A percentile compares a stretch with the other conserved stretches of the same genome.
Evolutionary conservation across 495 filamentous ascomycete genomes (phyloP).

Genomic region (Neurospora terricola): DNA sequence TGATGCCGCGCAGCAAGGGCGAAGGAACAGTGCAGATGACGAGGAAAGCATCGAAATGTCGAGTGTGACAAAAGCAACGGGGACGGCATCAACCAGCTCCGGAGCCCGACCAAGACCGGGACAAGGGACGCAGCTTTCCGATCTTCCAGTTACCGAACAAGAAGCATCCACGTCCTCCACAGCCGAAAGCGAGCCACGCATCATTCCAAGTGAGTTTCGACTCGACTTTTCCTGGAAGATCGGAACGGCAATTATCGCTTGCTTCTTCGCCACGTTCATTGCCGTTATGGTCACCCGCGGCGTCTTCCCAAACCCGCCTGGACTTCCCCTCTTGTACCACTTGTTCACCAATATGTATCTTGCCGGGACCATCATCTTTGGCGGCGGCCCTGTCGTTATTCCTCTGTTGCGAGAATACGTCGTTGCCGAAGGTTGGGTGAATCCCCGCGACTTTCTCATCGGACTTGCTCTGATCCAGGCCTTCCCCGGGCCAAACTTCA

Average conservation of each 20-base stretch:
- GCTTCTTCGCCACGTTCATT: slow-evolving; percentile 53
- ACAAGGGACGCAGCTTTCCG: background rate
- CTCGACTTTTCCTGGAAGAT: slow-evolving; percentile 34
- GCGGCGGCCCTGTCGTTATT: slow-evolving; percentile 78
- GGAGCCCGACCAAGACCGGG: background rate
- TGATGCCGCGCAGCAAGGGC: background rate
- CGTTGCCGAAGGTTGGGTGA: slow-evolving; percentile 72
- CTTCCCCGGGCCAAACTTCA: slow-evolving; percentile 83
- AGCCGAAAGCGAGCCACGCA: slow-evolving; percentile 23
- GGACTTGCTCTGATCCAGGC: slow-evolving; percentile 76
- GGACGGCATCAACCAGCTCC: background rate
- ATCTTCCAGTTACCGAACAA: slow-evolving; percentile 11
- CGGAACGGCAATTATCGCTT: slow-evolving; percentile 37
- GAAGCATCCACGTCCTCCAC: slow-evolving; percentile 1
- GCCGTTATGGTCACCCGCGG: slow-evolving; percentile 50
- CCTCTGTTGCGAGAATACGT: slow-evolving; percentile 71
- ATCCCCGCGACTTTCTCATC: slow-evolving; percentile 68
- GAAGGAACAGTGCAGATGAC: slow-evolving; percentile 1
- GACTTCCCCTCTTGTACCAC: slow-evolving; percentile 40
- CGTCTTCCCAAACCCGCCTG: slow-evolving; percentile 24
- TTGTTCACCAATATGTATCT: slow-evolving; percentile 78
- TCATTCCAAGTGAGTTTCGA: slow-evolving; percentile 30
- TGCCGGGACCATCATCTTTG: slow-evolving; percentile 84
- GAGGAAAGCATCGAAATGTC: background rate
- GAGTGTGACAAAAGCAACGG: background rate